A percentile compares a stretch with the other conserved stretches of the same genome.
Evolutionary conservation across 2,329 filamentous ascomycete genomes (phyloP).

Genomic region (Penicillium verrucosum): DNA sequence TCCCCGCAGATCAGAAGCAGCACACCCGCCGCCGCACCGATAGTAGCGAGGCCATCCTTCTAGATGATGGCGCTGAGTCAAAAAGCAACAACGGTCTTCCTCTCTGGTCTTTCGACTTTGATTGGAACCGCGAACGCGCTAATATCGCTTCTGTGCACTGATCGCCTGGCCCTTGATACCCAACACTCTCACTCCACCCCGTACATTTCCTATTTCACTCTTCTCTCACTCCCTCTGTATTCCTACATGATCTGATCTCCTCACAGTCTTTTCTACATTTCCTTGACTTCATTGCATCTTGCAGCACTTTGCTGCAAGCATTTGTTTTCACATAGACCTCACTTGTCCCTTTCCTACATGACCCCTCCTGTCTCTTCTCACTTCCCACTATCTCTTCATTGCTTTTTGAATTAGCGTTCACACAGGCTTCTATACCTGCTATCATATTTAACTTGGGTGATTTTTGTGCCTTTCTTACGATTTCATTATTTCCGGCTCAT

Average conservation of each 20-base stretch:
- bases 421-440: constrained; percentile 5
- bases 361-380: background rate
- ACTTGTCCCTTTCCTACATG: background rate
- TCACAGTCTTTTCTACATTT: constrained; percentile 5
- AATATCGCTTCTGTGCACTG: constrained; percentile 39
- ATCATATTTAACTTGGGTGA: constrained; percentile 1
- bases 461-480: background rate
- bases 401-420: constrained; percentile 5
- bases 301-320: background rate
- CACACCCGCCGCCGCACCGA: constrained; percentile 43
- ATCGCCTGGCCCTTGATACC: constrained; percentile 4
- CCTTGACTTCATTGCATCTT: constrained; percentile 4
- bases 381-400: background rate
- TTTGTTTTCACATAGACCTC: background rate
- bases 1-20: constrained; percentile 32
- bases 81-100: constrained; percentile 54
- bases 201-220: constrained; percentile 4
- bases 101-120: constrained; percentile 37
- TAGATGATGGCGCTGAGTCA: constrained; percentile 47
- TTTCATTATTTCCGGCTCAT: background rate
- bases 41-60: constrained; percentile 47
- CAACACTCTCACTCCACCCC: constrained; percentile 1
- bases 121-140: constrained; percentile 43
- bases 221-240: background rate
- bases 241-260: background rate